Evolutionary conservation across 2,329 filamentous ascomycete species (phyloP).

Genomic region (Pleomassaria siparia): DNA sequence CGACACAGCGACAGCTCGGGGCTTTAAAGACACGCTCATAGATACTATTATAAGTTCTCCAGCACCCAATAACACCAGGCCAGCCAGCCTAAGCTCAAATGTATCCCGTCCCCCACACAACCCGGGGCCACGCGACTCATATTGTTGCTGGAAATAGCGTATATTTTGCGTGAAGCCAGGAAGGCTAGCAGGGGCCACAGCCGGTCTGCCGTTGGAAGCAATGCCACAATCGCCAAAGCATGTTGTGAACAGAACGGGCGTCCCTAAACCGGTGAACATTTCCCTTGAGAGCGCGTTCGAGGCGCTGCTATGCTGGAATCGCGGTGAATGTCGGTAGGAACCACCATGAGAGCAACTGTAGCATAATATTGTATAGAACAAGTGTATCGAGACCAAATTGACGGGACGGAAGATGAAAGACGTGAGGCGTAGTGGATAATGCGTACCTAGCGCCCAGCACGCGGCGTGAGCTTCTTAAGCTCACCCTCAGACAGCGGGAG

Average conservation of each 20-base stretch:
- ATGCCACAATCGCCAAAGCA: not conserved
- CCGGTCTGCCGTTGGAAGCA: not conserved
- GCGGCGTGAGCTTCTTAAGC: not conserved
- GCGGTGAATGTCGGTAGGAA: too few relatives aligned
- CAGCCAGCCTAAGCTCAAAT: not conserved
- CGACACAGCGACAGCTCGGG: not conserved
- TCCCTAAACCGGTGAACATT: not conserved
- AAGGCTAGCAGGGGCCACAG: not conserved
- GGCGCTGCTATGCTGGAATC: not conserved
- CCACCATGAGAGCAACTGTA: too few relatives aligned
- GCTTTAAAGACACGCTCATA: constrained; percentile 1
- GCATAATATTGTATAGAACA: too few relatives aligned
- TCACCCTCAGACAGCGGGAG: not conserved
- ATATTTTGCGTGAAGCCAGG: not conserved
- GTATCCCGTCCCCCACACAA: not conserved
- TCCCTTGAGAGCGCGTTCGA: not conserved
- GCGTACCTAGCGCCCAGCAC: not conserved
- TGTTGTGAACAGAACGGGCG: not conserved
- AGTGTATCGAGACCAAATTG: too few relatives aligned
- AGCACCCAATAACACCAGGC: too few relatives aligned
- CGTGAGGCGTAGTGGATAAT: not conserved
- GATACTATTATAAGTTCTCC: too few relatives aligned
- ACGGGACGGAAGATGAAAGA: too few relatives aligned
- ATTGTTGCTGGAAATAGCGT: not conserved
- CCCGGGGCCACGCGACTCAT: not conserved